A percentile compares a stretch with the other conserved stretches of the same genome.
Conservation (phyloP, 768 basidiomycete species). For the Pleurotus eryngii region DNA sequence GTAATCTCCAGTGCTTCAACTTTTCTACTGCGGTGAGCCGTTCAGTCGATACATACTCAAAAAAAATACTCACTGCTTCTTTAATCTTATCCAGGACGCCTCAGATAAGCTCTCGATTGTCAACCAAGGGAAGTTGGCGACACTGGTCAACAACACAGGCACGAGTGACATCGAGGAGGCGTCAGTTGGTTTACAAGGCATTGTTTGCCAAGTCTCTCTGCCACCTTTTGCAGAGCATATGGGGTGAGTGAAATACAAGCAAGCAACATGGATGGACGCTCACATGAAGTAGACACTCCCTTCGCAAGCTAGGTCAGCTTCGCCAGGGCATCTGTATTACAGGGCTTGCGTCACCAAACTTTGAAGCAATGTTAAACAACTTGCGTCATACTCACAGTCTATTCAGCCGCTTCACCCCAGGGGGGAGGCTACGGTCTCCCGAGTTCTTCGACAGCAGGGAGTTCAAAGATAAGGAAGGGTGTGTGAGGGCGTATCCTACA, state of each 20-base stretch:
- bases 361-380: neutral
- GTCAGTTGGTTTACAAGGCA: neutral
- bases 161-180: neutral
- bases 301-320: neutral
- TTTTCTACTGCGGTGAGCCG: neutral
- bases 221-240: neutral
- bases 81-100: neutral
- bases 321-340: neutral
- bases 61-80: neutral
- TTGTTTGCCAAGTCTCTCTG: neutral
- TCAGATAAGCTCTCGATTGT: neutral
- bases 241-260: neutral
- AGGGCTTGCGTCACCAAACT: neutral
- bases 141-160: too few relatives aligned
- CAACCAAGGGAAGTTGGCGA: neutral
- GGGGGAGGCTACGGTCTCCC: neutral
- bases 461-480: neutral
- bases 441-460: neutral
- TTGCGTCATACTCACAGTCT: neutral
- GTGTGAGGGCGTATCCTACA: neutral
- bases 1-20: neutral
- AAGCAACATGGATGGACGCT: neutral
- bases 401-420: neutral
- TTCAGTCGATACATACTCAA: neutral
- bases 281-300: neutral